phyloP scores from a whole-genome alignment of 176 grass and related monocot species.

The Guadua angustifolia region DNA sequence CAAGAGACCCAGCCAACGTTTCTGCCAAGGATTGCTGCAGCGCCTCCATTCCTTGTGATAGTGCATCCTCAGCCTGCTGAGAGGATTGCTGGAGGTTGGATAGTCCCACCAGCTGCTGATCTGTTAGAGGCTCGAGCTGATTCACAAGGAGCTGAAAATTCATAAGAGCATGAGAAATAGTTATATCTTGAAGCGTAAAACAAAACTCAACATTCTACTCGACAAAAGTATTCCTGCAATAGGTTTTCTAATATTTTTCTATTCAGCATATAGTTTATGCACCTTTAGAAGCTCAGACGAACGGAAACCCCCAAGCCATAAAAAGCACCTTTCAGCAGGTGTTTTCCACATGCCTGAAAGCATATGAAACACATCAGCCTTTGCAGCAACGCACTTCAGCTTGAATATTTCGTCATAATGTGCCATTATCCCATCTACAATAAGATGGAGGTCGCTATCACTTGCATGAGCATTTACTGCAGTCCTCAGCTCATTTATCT shows the following conservation, averaged over 20 bases:
- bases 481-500: constrained; percentile 89
- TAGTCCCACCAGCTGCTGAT: constrained; percentile 74
- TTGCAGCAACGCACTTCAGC: constrained; percentile 78
- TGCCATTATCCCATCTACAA: constrained; percentile 78
- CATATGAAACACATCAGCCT: constrained; percentile 95
- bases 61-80: constrained; percentile 95
- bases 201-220: not conserved
- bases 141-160: constrained; percentile 69
- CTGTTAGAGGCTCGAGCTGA: constrained; percentile 95
- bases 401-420: constrained; percentile 96
- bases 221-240: constrained; percentile 18
- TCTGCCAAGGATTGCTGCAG: constrained; percentile 93
- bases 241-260: constrained; percentile 23
- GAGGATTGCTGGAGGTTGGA: constrained; percentile 88
- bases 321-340: constrained; percentile 92
- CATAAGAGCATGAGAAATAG: constrained; percentile 16
- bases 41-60: constrained; percentile 96
- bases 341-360: constrained; percentile 99
- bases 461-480: constrained; percentile 94
- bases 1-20: constrained; percentile 85
- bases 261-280: constrained; percentile 32
- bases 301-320: constrained; percentile 95
- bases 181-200: constrained; percentile 20
- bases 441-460: constrained; percentile 75
- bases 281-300: constrained; percentile 95